A percentile compares a stretch with the other conserved stretches of the same genome.
These are phyloP conservation scores for Coemansia sp. DNA, from an alignment of 192 early-diverging fungal genomes.

Conservation along the genomic window DNA sequence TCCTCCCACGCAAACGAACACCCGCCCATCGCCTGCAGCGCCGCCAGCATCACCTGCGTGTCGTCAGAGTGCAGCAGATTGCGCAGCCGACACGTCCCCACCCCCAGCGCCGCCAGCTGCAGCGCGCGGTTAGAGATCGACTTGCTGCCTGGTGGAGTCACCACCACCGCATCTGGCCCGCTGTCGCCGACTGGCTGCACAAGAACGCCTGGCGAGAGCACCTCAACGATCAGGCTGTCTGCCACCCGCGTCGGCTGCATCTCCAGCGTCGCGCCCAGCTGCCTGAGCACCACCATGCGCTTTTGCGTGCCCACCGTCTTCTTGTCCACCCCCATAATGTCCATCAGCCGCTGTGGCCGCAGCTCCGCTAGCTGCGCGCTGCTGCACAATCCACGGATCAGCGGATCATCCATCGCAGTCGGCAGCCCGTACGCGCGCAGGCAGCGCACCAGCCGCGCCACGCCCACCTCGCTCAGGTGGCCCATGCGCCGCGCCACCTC, in stretches of 20 bases:
- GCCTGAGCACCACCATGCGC: conserved; percentile 79
- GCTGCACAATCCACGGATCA: conserved; percentile 61
- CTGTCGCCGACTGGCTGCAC: conserved; percentile 60
- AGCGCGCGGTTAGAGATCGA: conserved; percentile 97
- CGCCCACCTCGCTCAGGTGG: conserved; percentile 77
- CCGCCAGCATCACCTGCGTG: conserved; percentile 94
- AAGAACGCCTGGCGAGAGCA: conserved; percentile 71
- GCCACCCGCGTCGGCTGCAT: conserved; percentile 74
- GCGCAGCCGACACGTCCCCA: conserved; percentile 74
- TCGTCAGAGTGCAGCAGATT: conserved; percentile 96
- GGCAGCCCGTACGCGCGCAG: conserved; percentile 87
- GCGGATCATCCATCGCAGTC: conserved; percentile 76
- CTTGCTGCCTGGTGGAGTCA: conserved; percentile 83
- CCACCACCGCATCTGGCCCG: conserved; percentile 33
- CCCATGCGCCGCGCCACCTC: conserved; percentile 89
- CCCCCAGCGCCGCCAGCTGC: conserved; percentile 83
- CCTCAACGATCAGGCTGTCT: conserved; percentile 81
- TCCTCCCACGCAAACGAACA: conserved; percentile 90
- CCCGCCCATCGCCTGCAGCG: conserved; percentile 83
- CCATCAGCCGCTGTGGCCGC: conserved; percentile 78
- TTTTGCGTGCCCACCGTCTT: conserved; percentile 92
- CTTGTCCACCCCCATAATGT: conserved; percentile 93
- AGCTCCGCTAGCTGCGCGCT: conserved; percentile 59
- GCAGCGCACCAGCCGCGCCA: conserved; percentile 82
- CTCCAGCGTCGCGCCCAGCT: conserved; percentile 84